Percentiles rank a stretch among this genome's conserved stretches.
Conservation (phyloP, 495 filamentous ascomycete genomes). For the Daldinia loculata region DNA sequence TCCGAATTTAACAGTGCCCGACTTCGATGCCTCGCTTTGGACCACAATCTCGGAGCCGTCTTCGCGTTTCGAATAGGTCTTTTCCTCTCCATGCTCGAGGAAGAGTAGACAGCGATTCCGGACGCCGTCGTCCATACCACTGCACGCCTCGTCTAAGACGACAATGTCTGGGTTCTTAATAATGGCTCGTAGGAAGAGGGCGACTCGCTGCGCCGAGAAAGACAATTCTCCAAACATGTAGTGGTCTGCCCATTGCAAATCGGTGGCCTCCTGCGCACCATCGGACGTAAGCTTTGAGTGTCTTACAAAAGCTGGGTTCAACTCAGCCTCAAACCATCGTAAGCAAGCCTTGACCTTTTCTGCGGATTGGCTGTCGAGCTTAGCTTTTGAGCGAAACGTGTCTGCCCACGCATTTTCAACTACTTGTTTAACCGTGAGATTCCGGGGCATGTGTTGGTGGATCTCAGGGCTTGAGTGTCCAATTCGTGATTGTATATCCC, state of each 20-base stretch:
- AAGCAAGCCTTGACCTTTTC: conserved; percentile 70
- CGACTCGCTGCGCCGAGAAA: conserved; percentile 81
- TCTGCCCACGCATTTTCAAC: conserved; percentile 90
- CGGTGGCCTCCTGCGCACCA: neutral
- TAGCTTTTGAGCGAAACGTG: conserved; percentile 77
- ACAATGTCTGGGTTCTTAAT: conserved; percentile 86
- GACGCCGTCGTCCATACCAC: conserved; percentile 83
- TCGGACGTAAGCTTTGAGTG: neutral
- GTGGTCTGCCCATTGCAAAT: conserved; percentile 72
- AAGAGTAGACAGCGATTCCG: conserved; percentile 85
- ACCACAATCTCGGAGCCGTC: conserved; percentile 46
- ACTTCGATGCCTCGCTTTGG: conserved; percentile 50
- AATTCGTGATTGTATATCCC: conserved; percentile 88
- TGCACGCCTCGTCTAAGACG: conserved; percentile 92
- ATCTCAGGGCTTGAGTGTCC: conserved; percentile 95
- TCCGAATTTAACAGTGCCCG: conserved; percentile 52
- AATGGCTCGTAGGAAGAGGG: conserved; percentile 84
- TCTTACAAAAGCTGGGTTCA: conserved; percentile 61
- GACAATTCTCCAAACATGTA: conserved; percentile 76
- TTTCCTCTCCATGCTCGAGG: conserved; percentile 68
- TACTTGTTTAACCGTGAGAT: conserved; percentile 75
- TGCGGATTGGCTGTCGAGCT: conserved; percentile 62
- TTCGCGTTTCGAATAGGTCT: conserved; percentile 42
- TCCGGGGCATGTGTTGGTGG: conserved; percentile 87
- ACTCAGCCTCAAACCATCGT: conserved; percentile 76